A percentile compares a stretch with the other conserved stretches of the same genome.
Conservation (phyloP, 1,139 yeast species). For the Yamadazyma pseudoaaseri region DNA sequence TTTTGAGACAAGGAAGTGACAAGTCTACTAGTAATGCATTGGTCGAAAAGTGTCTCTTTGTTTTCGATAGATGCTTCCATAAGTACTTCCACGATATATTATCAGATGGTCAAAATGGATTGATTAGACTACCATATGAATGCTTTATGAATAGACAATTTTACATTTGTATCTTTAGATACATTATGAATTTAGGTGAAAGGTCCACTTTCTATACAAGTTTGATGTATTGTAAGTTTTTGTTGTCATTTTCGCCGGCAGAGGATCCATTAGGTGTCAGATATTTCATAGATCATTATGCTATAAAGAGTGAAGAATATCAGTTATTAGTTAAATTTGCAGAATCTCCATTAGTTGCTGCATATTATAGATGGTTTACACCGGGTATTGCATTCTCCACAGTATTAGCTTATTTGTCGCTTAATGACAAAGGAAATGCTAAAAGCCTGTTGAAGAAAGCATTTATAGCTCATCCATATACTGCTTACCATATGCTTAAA, state of each 20-base stretch:
- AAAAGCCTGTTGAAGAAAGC: constrained; percentile 47
- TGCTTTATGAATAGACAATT: constrained; percentile 74
- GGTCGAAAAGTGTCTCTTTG: constrained; percentile 73
- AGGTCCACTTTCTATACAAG: constrained; percentile 80
- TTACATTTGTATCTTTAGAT: constrained; percentile 70
- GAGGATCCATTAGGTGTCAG: constrained; percentile 87
- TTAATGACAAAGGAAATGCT: constrained; percentile 45
- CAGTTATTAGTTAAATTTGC: constrained; percentile 58
- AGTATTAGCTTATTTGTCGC: constrained; percentile 56
- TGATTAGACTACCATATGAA: constrained; percentile 74
- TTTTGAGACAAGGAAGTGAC: constrained; percentile 72
- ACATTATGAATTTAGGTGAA: constrained; percentile 68
- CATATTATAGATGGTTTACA: constrained; percentile 66
- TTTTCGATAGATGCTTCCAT: constrained; percentile 63
- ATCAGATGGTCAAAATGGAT: constrained; percentile 55
- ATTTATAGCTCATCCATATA: constrained; percentile 55
- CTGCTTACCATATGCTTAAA: constrained; percentile 53
- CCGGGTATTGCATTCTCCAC: constrained; percentile 72
- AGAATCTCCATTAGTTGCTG: constrained; percentile 52
- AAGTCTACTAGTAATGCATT: constrained; percentile 69
- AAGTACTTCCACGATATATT: constrained; percentile 40
- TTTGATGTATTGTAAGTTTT: constrained; percentile 65
- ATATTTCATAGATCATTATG: constrained; percentile 78
- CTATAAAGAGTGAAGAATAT: constrained; percentile 65
- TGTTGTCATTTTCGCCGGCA: constrained; percentile 68